Conservation (phyloP, 1,284 basidiomycete species). For the Afroboletus lepidellus region DNA sequence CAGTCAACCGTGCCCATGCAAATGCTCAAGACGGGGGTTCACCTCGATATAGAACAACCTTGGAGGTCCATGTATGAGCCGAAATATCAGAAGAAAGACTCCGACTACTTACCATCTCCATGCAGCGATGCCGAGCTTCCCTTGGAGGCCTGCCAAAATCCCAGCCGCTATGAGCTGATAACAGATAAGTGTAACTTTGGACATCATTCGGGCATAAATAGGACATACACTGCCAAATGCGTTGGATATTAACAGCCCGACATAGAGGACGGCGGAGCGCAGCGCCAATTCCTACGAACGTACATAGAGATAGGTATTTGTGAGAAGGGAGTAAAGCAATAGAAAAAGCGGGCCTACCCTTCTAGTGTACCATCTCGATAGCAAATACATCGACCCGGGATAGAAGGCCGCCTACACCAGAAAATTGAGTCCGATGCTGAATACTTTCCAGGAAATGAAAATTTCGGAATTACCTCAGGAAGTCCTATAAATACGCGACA, state of each 20-base stretch:
- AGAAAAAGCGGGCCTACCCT: conserved; percentile 36
- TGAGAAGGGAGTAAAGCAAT: neutral
- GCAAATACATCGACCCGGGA: conserved; percentile 58
- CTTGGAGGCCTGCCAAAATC: conserved; percentile 69
- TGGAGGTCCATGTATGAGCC: neutral
- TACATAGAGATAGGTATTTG: neutral
- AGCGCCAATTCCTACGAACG: conserved; percentile 57
- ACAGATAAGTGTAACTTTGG: neutral
- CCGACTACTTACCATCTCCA: conserved; percentile 61
- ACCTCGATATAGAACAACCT: conserved; percentile 67
- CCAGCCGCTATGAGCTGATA: conserved; percentile 63
- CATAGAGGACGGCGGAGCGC: conserved; percentile 68
- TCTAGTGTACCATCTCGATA: conserved; percentile 67
- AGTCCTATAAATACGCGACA: conserved; percentile 65
- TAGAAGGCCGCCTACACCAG: conserved; percentile 54
- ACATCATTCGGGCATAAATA: conserved; percentile 7
- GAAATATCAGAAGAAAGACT: neutral
- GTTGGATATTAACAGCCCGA: conserved; percentile 68
- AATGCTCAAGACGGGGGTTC: neutral
- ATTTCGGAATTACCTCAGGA: conserved; percentile 47
- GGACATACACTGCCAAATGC: conserved; percentile 67
- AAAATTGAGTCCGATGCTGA: neutral
- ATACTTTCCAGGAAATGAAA: too few species aligned
- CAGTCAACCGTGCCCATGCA: neutral
- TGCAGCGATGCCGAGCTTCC: conserved; percentile 60